Percentiles rank a stretch among this genome's conserved stretches.
Evolutionary conservation across 805 yeast species (phyloP).

Genomic region (Cyberlindnera bimundalis): DNA sequence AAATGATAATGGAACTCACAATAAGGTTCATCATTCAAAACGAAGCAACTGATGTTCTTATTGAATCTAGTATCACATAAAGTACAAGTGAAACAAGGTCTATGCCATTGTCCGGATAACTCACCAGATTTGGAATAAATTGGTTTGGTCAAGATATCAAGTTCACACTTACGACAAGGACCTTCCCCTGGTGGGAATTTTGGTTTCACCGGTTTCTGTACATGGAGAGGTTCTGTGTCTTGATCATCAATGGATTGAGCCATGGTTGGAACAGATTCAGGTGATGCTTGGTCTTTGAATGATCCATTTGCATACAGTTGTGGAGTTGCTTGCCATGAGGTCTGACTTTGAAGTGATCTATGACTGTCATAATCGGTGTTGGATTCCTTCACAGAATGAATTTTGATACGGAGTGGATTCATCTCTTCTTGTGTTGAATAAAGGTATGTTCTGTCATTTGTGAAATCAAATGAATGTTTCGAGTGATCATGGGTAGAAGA

Average conservation of each 20-base stretch:
- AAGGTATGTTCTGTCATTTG: conserved; percentile 4
- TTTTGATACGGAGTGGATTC: conserved; percentile 11
- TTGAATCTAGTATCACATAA: conserved; percentile 56
- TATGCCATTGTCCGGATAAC: conserved; percentile 91
- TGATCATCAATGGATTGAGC: neutral
- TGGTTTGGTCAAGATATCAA: conserved; percentile 55
- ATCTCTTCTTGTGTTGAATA: neutral
- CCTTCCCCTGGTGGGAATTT: conserved; percentile 61
- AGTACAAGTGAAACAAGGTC: conserved; percentile 76
- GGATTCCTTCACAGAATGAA: conserved; percentile 18
- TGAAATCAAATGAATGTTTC: conserved; percentile 10
- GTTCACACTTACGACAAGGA: conserved; percentile 74
- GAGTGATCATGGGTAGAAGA: conserved; percentile 5
- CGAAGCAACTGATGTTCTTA: conserved; percentile 68
- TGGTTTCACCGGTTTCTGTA: neutral
- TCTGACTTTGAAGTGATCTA: neutral
- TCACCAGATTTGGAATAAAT: conserved; percentile 83
- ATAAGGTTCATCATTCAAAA: conserved; percentile 72
- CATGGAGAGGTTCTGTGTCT: neutral
- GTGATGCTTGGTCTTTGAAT: neutral
- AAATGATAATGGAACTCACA: conserved; percentile 77
- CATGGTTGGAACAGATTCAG: neutral
- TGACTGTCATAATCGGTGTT: conserved; percentile 14
- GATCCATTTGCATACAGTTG: neutral
- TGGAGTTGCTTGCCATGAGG: conserved; percentile 1